phyloP scores from a whole-genome alignment of 2,329 filamentous ascomycete species.

The Trichoderma aggressivum region DNA sequence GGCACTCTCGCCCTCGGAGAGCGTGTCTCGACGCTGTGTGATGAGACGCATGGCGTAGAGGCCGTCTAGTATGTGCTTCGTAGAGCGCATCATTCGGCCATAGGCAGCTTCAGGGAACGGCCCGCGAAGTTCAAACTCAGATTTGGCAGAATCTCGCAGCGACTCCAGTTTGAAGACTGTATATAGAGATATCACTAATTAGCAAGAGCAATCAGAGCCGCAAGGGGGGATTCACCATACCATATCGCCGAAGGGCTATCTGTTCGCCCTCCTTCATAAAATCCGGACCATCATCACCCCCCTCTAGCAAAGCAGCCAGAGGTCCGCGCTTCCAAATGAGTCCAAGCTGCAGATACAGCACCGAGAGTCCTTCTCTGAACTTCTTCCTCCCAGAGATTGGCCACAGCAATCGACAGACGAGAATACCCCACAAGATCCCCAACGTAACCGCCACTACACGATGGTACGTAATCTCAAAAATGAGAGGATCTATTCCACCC shows the following conservation, averaged over 20 bases:
- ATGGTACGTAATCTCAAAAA: slow-evolving; percentile 83
- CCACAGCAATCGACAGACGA: slow-evolving; percentile 87
- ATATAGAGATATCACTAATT: neutral
- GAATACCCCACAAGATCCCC: slow-evolving; percentile 87
- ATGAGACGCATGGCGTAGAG: slow-evolving; percentile 97
- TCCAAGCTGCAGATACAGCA: slow-evolving; percentile 93
- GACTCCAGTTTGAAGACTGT: slow-evolving; percentile 67
- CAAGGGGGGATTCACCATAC: slow-evolving; percentile 26
- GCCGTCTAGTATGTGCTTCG: slow-evolving; percentile 80
- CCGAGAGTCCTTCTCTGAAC: slow-evolving; percentile 81
- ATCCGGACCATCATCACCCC: slow-evolving; percentile 52
- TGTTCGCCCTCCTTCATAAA: slow-evolving; percentile 92
- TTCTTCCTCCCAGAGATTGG: slow-evolving; percentile 87
- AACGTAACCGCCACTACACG: slow-evolving; percentile 81
- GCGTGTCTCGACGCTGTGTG: slow-evolving; percentile 67
- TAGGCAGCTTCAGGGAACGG: slow-evolving; percentile 78
- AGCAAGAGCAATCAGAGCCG: neutral
- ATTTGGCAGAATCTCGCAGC: slow-evolving; percentile 68
- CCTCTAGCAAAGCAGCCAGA: slow-evolving; percentile 66
- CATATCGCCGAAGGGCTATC: slow-evolving; percentile 77
- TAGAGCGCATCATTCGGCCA: slow-evolving; percentile 71
- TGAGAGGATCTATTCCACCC: slow-evolving; percentile 77
- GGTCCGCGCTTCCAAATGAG: slow-evolving; percentile 96
- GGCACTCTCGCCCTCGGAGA: slow-evolving; percentile 76
- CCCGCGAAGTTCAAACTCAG: slow-evolving; percentile 83